Percentiles rank a stretch among this genome's conserved stretches.
Conservation (phyloP, 192 early-diverging fungal genomes). For the Backusella luteola region DNA sequence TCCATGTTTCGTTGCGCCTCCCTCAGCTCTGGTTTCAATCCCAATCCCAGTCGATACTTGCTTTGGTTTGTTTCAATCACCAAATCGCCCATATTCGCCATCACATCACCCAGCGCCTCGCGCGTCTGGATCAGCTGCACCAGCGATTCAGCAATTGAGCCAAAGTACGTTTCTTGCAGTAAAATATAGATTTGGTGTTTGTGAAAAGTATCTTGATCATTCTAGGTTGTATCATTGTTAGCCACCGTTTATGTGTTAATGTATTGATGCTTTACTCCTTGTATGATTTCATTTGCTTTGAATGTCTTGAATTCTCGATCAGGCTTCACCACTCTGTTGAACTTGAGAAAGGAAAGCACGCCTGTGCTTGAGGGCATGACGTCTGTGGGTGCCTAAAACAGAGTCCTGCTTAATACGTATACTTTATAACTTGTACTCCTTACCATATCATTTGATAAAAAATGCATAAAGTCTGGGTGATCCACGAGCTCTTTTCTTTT, state of each 20-base stretch:
- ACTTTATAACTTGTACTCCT: neutral
- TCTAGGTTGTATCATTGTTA: neutral
- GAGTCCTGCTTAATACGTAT: too few relatives aligned
- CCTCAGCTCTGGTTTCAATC: conserved; percentile 36
- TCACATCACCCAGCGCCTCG: conserved; percentile 36
- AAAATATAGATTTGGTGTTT: conserved; percentile 30
- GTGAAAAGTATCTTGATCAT: conserved; percentile 28
- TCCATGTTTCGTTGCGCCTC: conserved; percentile 46
- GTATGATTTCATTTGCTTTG: conserved; percentile 44
- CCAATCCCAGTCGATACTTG: conserved; percentile 49
- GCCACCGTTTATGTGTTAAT: too few relatives aligned
- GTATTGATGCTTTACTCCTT: conserved; percentile 30
- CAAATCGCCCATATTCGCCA: conserved; percentile 47
- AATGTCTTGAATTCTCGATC: conserved; percentile 46
- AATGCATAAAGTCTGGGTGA: conserved; percentile 40
- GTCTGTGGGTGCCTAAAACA: conserved; percentile 43
- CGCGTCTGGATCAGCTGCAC: conserved; percentile 11
- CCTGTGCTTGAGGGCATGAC: conserved; percentile 39
- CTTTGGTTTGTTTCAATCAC: conserved; percentile 51
- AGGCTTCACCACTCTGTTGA: conserved; percentile 45
- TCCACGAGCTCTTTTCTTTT: conserved; percentile 37
- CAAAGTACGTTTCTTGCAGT: conserved; percentile 27
- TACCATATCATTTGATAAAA: conserved; percentile 58
- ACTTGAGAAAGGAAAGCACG: conserved; percentile 44
- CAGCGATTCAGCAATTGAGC: conserved; percentile 15